These are phyloP conservation scores for Saccharomyces hybrid DNA, from an alignment of 1,139 yeast species.

Conservation along the genomic window DNA sequence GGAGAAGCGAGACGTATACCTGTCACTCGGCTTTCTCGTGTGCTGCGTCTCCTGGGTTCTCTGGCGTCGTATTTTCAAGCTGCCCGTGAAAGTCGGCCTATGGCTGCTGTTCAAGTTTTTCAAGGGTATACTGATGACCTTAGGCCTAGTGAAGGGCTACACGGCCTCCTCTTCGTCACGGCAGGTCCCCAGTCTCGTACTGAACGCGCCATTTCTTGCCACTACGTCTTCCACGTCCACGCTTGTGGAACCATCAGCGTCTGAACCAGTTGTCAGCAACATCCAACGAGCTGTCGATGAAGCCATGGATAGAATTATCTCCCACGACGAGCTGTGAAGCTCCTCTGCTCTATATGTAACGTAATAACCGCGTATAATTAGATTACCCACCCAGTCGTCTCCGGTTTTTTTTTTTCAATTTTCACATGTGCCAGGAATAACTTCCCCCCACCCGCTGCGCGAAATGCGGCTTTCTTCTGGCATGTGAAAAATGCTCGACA, in stretches of 20 bases:
- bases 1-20: constrained; percentile 48
- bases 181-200: constrained; percentile 1
- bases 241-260: constrained; percentile 2
- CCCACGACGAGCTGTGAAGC: constrained; percentile 22
- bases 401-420: not conserved
- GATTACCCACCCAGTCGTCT: not conserved
- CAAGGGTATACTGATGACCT: constrained; percentile 22
- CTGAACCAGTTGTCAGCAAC: not conserved
- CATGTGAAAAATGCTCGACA: constrained; percentile 1
- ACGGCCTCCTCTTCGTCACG: constrained; percentile 2
- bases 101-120: constrained; percentile 45
- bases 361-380: not conserved
- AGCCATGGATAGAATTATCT: constrained; percentile 20
- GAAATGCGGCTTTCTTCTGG: not conserved
- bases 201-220: not conserved
- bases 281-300: constrained; percentile 21
- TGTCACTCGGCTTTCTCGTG: constrained; percentile 43
- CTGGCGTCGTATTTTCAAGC: constrained; percentile 46
- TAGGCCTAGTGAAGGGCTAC: constrained; percentile 24
- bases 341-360: not conserved
- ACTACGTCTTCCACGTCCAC: not conserved
- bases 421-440: not conserved
- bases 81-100: constrained; percentile 42
- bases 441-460: not conserved
- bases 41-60: constrained; percentile 47